These are phyloP conservation scores for Leucosporidium scottii DNA, from an alignment of 768 basidiomycete species.

Conservation along the genomic window DNA sequence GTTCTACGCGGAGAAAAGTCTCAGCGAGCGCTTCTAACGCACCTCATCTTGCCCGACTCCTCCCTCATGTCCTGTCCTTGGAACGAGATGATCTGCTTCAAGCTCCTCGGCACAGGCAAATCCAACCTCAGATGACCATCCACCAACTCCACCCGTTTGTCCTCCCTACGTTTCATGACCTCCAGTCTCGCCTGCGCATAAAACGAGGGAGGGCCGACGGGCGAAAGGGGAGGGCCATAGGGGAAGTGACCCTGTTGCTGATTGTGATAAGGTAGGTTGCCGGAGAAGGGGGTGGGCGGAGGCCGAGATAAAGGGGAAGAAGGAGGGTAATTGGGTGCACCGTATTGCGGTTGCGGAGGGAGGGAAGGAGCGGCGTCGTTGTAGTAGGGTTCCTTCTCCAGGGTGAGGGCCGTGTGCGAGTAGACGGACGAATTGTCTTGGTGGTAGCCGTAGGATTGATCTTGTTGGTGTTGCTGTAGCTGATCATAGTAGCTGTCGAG, in stretches of 20 bases:
- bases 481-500: background rate
- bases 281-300: background rate
- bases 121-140: slow-evolving; percentile 82
- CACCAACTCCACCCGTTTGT: slow-evolving; percentile 46
- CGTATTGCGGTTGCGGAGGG: slow-evolving; percentile 1
- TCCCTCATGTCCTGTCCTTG: slow-evolving; percentile 52
- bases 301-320: background rate
- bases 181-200: slow-evolving; percentile 10
- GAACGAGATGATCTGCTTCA: slow-evolving; percentile 64
- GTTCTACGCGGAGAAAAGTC: slow-evolving; percentile 10
- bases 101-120: slow-evolving; percentile 70
- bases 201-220: background rate
- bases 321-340: background rate
- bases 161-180: slow-evolving; percentile 19
- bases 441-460: background rate
- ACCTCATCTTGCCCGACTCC: slow-evolving; percentile 52
- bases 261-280: background rate
- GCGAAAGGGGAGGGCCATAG: background rate
- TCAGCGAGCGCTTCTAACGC: slow-evolving; percentile 37
- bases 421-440: background rate
- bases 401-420: slow-evolving; percentile 28
- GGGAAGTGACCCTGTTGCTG: background rate
- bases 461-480: background rate
- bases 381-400: slow-evolving; percentile 21
- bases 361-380: background rate